These are phyloP conservation scores for Diaporthe sp. DNA, from an alignment of 2,329 filamentous ascomycete species.

Conservation along the genomic window DNA sequence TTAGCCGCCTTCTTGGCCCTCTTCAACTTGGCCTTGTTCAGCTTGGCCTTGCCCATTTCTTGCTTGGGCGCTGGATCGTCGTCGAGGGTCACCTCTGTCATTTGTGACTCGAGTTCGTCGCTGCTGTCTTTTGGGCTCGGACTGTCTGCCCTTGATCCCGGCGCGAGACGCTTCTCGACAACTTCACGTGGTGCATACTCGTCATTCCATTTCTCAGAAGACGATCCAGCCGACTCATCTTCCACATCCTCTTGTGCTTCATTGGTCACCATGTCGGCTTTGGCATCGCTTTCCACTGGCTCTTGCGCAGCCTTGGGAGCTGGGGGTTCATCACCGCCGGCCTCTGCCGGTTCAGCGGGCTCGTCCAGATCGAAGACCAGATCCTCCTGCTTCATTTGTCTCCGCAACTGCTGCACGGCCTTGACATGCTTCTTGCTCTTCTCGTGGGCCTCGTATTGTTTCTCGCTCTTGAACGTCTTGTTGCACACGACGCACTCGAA, in stretches of 20 bases:
- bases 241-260: conserved; percentile 24
- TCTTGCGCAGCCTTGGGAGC: not conserved
- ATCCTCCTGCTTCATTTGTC: conserved; percentile 88
- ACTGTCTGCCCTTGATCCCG: not conserved
- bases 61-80: conserved; percentile 53
- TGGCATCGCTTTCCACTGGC: not conserved
- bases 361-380: conserved; percentile 65
- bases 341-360: not conserved
- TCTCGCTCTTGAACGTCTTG: conserved; percentile 89
- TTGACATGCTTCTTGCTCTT: conserved; percentile 97
- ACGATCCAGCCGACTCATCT: conserved; percentile 32
- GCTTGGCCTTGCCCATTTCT: conserved; percentile 62
- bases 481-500: conserved; percentile 84
- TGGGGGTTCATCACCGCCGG: not conserved
- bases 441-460: conserved; percentile 91
- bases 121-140: conserved; percentile 30
- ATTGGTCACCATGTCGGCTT: not conserved
- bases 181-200: conserved; percentile 63
- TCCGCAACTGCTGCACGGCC: conserved; percentile 82
- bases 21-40: conserved; percentile 65
- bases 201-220: conserved; percentile 46
- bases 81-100: conserved; percentile 48
- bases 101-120: conserved; percentile 39
- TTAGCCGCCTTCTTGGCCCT: conserved; percentile 63
- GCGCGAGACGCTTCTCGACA: conserved; percentile 49